Conservation (phyloP, 2,329 filamentous ascomycete genomes). For the Microdochium bolleyi region DNA sequence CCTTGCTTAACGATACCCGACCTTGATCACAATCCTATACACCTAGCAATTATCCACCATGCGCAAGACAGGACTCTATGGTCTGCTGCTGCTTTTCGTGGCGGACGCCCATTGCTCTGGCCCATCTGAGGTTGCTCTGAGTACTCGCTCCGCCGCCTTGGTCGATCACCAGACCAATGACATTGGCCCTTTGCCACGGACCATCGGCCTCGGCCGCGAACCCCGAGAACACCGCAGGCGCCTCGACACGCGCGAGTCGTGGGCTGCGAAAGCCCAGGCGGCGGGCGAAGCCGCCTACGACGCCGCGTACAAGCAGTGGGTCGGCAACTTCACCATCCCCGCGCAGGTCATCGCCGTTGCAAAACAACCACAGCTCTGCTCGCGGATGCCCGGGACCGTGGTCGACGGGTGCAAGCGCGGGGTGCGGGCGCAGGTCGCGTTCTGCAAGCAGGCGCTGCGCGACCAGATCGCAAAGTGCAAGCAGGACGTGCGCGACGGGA, state of each 20-base stretch:
- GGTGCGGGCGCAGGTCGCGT: not conserved
- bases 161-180: not conserved
- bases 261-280: not conserved
- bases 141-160: too few species aligned
- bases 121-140: too few species aligned
- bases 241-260: not conserved
- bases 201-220: not conserved
- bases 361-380: not conserved
- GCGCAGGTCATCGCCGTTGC: not conserved
- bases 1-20: too few species aligned
- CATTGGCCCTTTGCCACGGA: not conserved
- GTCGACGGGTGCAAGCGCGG: not conserved
- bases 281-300: not conserved
- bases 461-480: not conserved
- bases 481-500: not conserved
- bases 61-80: too few species aligned
- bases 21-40: too few species aligned
- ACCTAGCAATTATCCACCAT: too few species aligned
- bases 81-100: too few species aligned
- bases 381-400: not conserved
- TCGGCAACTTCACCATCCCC: not conserved
- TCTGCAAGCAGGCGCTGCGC: not conserved
- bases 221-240: too few species aligned
- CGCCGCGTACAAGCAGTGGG: not conserved
- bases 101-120: too few species aligned